A percentile compares a stretch with the other conserved stretches of the same genome.
Evolutionary conservation across 2,329 filamentous ascomycete species (phyloP).

Genomic region (Penicillium sp.): DNA sequence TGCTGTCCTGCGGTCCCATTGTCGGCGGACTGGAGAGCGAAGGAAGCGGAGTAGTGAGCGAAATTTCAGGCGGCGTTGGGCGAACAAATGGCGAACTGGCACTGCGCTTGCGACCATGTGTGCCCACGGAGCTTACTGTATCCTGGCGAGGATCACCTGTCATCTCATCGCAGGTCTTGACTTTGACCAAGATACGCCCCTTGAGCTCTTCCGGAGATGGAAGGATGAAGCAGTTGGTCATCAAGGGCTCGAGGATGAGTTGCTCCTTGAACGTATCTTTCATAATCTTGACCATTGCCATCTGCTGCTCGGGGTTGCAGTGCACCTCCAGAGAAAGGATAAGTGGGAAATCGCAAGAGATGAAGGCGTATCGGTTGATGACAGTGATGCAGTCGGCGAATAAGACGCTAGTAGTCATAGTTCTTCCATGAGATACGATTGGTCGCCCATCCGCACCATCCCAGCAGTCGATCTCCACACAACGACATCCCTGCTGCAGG

Average conservation of each 20-base stretch:
- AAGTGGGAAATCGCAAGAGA: constrained; percentile 82
- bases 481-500: constrained; percentile 85
- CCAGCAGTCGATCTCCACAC: constrained; percentile 98
- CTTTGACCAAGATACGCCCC: constrained; percentile 86
- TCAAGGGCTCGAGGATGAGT: constrained; percentile 75
- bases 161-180: constrained; percentile 74
- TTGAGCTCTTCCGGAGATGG: constrained; percentile 87
- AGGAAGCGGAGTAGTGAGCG: constrained; percentile 53
- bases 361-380: constrained; percentile 93
- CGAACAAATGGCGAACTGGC: constrained; percentile 76
- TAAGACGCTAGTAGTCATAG: constrained; percentile 83
- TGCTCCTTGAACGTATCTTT: constrained; percentile 79
- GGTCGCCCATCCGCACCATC: constrained; percentile 87
- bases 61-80: constrained; percentile 62
- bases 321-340: constrained; percentile 97
- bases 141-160: constrained; percentile 53
- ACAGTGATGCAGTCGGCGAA: constrained; percentile 92
- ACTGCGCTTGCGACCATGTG: constrained; percentile 62
- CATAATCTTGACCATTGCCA: constrained; percentile 88
- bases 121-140: constrained; percentile 40
- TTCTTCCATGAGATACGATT: constrained; percentile 87
- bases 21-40: constrained; percentile 58
- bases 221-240: constrained; percentile 68
- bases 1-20: constrained; percentile 54
- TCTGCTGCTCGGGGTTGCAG: constrained; percentile 81